Conservation (phyloP, 164 flowering plant genomes). For the Annona cherimola region DNA sequence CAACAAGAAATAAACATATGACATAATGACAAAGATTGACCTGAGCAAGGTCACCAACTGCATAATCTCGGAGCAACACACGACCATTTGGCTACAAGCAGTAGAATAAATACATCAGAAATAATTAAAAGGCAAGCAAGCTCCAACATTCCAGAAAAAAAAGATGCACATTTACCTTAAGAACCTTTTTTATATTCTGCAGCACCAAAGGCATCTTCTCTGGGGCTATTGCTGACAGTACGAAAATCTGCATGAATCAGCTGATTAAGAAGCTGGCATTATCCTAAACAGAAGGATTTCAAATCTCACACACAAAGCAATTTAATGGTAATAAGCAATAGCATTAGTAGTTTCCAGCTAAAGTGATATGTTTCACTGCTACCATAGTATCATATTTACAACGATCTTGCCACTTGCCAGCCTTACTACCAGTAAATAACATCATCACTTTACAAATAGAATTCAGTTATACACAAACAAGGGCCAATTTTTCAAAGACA, state of each 20-base stretch:
- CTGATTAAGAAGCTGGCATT: constrained; percentile 13
- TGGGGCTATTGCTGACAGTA: constrained; percentile 93
- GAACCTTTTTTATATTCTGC: constrained; percentile 71
- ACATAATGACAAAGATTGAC: constrained; percentile 27
- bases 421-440: too few species aligned
- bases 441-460: too few species aligned
- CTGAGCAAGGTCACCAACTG: constrained; percentile 98
- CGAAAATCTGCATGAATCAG: constrained; percentile 84
- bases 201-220: constrained; percentile 85
- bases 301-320: not conserved
- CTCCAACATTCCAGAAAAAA: constrained; percentile 3
- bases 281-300: not conserved
- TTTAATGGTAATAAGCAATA: not conserved
- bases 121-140: constrained; percentile 2
- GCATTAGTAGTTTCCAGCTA: too few species aligned
- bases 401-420: too few species aligned
- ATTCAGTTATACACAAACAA: not conserved
- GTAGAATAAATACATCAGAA: constrained; percentile 4
- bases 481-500: too few species aligned
- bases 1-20: not conserved
- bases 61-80: constrained; percentile 92
- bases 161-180: constrained; percentile 45
- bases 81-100: constrained; percentile 77
- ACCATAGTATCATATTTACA: too few species aligned
- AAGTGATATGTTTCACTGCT: too few species aligned